Base-by-base conservation (phyloP, 208 protist species). In the Trypanosoma rangeli region DNA sequence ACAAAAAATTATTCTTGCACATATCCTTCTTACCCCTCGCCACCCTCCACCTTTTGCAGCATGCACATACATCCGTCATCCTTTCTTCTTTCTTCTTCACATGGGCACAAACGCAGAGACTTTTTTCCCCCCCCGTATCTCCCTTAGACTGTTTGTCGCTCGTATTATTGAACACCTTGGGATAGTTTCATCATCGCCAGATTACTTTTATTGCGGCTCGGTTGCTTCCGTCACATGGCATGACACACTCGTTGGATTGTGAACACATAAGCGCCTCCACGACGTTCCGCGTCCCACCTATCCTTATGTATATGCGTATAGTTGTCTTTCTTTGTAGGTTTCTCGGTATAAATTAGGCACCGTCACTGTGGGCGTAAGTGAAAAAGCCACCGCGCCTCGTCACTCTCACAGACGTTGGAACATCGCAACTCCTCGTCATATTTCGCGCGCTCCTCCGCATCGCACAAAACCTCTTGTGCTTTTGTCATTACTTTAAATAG, bases 401-500 rank as follows among this genome's bases (percentile, higher is more conserved):
- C 35, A 28, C 16, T 50, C 33, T 39, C 37, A 52, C 61, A 71
- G 3, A 22, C 56, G 10, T 35, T 39, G 22, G 59, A 56, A 44
- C 49, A 28, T 1, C 10, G 31, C 28, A 94, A 70, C 57, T 87
- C 60, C 8, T 28, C 69, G 53, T 97, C 89, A 61, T 97, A 97
- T 69, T 85, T 67, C 7, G 68, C 68, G 18, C 87, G 80, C 63
- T 85, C 64, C 42, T 74, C 69, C 0, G 76, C 37, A 68, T 97
- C 92, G 9, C 70, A 80, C 20, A 97, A 76, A 50, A 92, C 77
- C 74, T 97, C 92, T 60, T 97, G 52, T 16, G 92, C 92, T 68
- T 95, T 94, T 12, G 92, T 97, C 74, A 97, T 92, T 28, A 90
- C 72, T 72, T 95, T 94, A 68, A 97, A 97, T 29, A 95, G 73